These are phyloP conservation scores for Rhizopogon vesiculosus DNA, from an alignment of 768 basidiomycete species.

Conservation along the genomic window DNA sequence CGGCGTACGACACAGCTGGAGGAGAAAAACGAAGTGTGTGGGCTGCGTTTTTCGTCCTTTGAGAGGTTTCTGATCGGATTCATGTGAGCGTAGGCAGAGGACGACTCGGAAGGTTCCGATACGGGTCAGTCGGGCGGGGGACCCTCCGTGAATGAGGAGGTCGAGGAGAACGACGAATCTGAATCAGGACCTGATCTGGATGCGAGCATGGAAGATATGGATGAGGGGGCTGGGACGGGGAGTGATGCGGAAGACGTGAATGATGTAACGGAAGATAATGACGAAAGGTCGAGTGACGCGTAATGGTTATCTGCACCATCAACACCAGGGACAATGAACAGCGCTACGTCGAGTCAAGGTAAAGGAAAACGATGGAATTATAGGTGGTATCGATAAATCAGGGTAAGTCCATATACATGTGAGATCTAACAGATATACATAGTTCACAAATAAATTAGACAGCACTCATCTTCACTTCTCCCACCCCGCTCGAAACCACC, in stretches of 20 bases:
- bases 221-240: constrained; percentile 21
- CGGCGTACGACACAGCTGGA: constrained; percentile 69
- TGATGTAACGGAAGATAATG: neutral
- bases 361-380: neutral
- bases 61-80: neutral
- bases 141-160: constrained; percentile 19
- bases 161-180: constrained; percentile 37
- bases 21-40: constrained; percentile 76
- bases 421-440: constrained; percentile 8
- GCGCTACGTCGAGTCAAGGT: neutral
- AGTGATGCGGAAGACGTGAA: neutral
- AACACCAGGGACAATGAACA: neutral
- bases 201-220: constrained; percentile 38
- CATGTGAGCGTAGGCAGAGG: constrained; percentile 24
- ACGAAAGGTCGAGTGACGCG: neutral
- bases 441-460: constrained; percentile 11
- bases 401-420: neutral
- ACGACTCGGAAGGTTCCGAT: constrained; percentile 29
- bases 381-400: constrained; percentile 2
- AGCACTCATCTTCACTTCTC: constrained; percentile 8
- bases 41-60: neutral
- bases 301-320: neutral
- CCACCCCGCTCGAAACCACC: neutral
- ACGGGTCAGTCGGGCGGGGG: constrained; percentile 27
- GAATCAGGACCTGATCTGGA: constrained; percentile 34